A percentile compares a stretch with the other conserved stretches of the same genome.
Conservation (phyloP, 228 moss, liverwort and hornwort species). For the Sphagnum fallax region DNA sequence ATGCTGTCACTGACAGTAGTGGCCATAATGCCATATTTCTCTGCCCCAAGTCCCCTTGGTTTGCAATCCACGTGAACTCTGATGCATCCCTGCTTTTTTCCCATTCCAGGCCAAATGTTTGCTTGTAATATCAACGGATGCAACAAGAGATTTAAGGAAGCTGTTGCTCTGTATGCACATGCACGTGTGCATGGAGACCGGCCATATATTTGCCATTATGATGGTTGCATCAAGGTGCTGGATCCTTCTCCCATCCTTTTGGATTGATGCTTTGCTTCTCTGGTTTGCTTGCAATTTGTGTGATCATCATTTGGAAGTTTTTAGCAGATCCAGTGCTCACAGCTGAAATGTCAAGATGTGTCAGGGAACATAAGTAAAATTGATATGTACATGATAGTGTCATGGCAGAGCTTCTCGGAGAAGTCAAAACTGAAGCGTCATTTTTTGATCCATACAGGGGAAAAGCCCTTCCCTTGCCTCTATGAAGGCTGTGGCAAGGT, state of each 20-base stretch:
- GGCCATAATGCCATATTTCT: not conserved
- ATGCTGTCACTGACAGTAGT: too few relatives aligned
- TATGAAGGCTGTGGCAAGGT: conserved; percentile 99
- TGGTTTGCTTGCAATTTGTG: too few relatives aligned
- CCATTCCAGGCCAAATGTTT: conserved; percentile 49
- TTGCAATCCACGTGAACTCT: not conserved
- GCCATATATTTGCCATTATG: conserved; percentile 92
- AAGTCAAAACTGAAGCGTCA: conserved; percentile 95
- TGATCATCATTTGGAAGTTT: too few relatives aligned
- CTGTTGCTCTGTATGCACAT: conserved; percentile 74
- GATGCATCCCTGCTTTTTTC: conserved; percentile 43
- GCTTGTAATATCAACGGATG: conserved; percentile 93
- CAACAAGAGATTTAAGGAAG: conserved; percentile 82
- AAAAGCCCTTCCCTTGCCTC: conserved; percentile 84
- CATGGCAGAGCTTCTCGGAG: conserved; percentile 83
- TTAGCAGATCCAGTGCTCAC: too few relatives aligned
- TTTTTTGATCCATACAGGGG: conserved; percentile 96
- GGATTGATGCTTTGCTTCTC: too few relatives aligned
- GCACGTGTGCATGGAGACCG: conserved; percentile 95
- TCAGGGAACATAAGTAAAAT: too few relatives aligned
- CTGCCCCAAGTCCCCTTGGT: not conserved
- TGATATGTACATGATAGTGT: too few relatives aligned
- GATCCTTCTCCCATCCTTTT: too few relatives aligned
- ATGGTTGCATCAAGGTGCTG: conserved; percentile 84
- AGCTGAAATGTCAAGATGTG: too few relatives aligned